Percentiles rank a stretch among this genome's conserved stretches.
Conservation (phyloP, 306 rosid genomes). For the Dryas drummondii region DNA sequence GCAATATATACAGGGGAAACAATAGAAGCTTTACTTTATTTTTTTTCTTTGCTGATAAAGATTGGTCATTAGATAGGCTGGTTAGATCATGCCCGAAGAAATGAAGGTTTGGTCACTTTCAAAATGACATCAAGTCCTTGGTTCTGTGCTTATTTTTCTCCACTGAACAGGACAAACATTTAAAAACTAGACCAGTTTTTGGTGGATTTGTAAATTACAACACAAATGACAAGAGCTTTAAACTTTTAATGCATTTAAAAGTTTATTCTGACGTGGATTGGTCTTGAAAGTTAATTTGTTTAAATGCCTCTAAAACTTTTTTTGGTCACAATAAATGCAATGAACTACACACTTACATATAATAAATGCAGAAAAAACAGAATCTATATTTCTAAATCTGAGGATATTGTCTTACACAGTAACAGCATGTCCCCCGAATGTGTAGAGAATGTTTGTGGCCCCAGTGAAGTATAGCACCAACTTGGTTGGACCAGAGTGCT, state of each 20-base stretch:
- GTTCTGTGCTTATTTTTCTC: conserved; percentile 9
- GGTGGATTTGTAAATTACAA: conserved; percentile 26
- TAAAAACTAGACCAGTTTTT: neutral
- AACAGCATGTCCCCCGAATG: conserved; percentile 99
- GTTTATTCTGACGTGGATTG: neutral
- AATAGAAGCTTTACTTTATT: neutral
- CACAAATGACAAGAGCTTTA: conserved; percentile 32
- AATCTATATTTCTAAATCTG: conserved; percentile 12
- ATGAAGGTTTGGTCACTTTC: conserved; percentile 49
- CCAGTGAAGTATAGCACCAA: conserved; percentile 93
- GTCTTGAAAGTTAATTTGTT: conserved; percentile 4
- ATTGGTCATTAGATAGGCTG: conserved; percentile 32
- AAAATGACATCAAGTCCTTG: conserved; percentile 33
- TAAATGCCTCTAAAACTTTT: no score
- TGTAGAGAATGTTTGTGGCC: conserved; percentile 99
- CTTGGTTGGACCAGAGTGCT: conserved; percentile 90
- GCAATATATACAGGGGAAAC: neutral
- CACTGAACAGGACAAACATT: neutral
- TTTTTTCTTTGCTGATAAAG: neutral
- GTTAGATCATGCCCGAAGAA: conserved; percentile 40
- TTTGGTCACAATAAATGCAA: neutral
- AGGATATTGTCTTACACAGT: conserved; percentile 81
- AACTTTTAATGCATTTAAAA: conserved; percentile 5
- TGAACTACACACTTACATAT: neutral
- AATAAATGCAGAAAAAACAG: neutral